These are phyloP conservation scores for Leccinum aurantiacum DNA, from an alignment of 768 basidiomycete genomes.

Conservation along the genomic window DNA sequence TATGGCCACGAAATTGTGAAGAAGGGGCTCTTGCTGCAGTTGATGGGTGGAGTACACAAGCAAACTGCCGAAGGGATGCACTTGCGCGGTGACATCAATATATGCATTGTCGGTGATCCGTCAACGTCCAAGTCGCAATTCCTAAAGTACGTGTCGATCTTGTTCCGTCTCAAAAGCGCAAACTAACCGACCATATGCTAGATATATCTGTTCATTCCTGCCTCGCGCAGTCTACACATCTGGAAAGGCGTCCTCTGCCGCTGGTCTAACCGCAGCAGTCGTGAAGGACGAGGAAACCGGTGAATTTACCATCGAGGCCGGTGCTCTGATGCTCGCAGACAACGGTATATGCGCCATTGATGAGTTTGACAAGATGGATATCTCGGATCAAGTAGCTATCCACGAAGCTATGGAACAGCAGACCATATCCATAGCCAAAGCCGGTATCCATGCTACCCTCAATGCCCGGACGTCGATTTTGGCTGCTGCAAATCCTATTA, in stretches of 20 bases:
- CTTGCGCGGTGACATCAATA: conserved; percentile 97
- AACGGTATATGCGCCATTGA: conserved; percentile 99
- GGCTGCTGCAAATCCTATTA: conserved; percentile 97
- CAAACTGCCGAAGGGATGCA: conserved; percentile 95
- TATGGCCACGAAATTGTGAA: conserved; percentile 99
- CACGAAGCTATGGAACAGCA: conserved; percentile 99
- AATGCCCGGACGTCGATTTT: conserved; percentile 98
- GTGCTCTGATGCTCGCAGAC: conserved; percentile 98
- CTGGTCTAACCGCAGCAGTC: conserved; percentile 97
- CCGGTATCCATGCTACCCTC: conserved; percentile 96
- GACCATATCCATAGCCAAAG: conserved; percentile 98
- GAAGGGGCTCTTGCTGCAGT: conserved; percentile 91
- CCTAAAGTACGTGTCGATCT: conserved; percentile 68
- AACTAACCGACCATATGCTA: conserved; percentile 30
- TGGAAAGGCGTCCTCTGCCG: conserved; percentile 98
- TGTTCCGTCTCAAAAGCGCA: not conserved
- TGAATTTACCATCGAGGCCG: conserved; percentile 99
- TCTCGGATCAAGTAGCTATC: conserved; percentile 97
- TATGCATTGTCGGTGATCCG: conserved; percentile 97
- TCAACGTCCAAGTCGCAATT: conserved; percentile 99
- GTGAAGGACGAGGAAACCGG: conserved; percentile 99
- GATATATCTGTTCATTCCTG: conserved; percentile 97
- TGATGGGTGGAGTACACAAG: conserved; percentile 99
- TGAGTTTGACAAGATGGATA: conserved; percentile 99
- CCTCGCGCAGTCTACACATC: conserved; percentile 98